Evolutionary conservation across 2,329 filamentous ascomycete genomes (phyloP).

Genomic region (Colletotrichum brevisporum): DNA sequence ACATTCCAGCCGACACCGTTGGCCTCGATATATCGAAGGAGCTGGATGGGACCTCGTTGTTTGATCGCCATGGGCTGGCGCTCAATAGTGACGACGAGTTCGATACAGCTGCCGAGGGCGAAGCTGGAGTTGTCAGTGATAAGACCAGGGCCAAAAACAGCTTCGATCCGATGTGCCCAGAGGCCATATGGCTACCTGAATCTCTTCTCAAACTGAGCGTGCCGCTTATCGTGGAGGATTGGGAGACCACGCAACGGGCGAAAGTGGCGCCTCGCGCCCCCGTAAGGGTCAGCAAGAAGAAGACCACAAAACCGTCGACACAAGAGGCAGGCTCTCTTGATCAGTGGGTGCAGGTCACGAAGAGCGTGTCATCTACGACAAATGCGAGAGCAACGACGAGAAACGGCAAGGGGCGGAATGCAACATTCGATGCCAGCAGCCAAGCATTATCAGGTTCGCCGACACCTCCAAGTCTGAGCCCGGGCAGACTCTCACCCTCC

Average conservation of each 20-base stretch:
- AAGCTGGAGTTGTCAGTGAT: conserved; percentile 42
- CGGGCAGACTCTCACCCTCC: background rate
- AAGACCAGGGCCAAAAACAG: conserved; percentile 49
- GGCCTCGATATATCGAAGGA: conserved; percentile 82
- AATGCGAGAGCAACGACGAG: conserved; percentile 5
- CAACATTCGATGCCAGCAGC: background rate
- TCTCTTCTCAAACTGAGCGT: conserved; percentile 43
- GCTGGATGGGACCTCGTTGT: conserved; percentile 70
- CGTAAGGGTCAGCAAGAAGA: conserved; percentile 41
- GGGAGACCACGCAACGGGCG: conserved; percentile 46
- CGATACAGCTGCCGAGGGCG: conserved; percentile 54
- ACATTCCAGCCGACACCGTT: conserved; percentile 82
- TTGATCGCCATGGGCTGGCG: conserved; percentile 68
- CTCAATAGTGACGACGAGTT: conserved; percentile 78
- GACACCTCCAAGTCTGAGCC: background rate
- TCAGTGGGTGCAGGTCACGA: conserved; percentile 58
- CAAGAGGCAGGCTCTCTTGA: conserved; percentile 53
- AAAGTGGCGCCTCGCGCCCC: conserved; percentile 45
- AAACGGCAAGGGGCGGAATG: background rate
- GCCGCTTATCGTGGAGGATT: conserved; percentile 42
- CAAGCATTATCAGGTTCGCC: background rate
- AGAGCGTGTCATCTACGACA: conserved; percentile 44
- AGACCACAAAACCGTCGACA: conserved; percentile 43
- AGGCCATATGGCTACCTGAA: conserved; percentile 61
- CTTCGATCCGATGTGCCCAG: conserved; percentile 77